Conservation (phyloP, 768 basidiomycete genomes). For the Rhodocollybia butyracea region DNA sequence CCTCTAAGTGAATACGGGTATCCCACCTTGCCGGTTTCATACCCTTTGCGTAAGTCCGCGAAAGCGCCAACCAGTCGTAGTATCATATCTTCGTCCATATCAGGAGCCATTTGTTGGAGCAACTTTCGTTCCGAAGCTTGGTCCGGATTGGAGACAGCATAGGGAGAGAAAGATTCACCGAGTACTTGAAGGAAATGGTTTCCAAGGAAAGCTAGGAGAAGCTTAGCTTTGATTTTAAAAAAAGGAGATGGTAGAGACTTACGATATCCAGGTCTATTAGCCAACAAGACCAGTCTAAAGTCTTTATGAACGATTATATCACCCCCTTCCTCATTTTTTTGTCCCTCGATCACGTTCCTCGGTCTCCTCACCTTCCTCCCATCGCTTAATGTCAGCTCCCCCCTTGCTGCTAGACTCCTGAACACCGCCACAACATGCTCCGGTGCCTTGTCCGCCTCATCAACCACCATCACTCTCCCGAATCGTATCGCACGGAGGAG, state of each 20-base stretch:
- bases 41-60: constrained; percentile 57
- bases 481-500: constrained; percentile 58
- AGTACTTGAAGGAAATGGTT: constrained; percentile 73
- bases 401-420: constrained; percentile 63
- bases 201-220: constrained; percentile 56
- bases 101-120: constrained; percentile 58
- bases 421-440: constrained; percentile 73
- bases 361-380: constrained; percentile 46
- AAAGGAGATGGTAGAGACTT: constrained; percentile 16
- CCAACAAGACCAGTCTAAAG: constrained; percentile 61
- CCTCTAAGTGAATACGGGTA: constrained; percentile 71
- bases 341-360: constrained; percentile 29
- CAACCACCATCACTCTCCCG: constrained; percentile 66
- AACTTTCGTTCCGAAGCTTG: constrained; percentile 60
- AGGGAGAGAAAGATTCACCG: constrained; percentile 66
- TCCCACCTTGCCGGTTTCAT: constrained; percentile 53
- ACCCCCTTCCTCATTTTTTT: constrained; percentile 35
- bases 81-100: constrained; percentile 50
- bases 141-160: constrained; percentile 67
- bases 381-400: constrained; percentile 62
- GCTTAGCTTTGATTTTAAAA: not conserved
- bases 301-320: constrained; percentile 63
- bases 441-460: constrained; percentile 72
- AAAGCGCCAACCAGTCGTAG: constrained; percentile 59
- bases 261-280: constrained; percentile 72